Evolutionary conservation across 169 alveolate genomes (phyloP), one percentile per base, ranked within the genome.

Genomic region (Cryptosporidium meleagridis): DNA sequence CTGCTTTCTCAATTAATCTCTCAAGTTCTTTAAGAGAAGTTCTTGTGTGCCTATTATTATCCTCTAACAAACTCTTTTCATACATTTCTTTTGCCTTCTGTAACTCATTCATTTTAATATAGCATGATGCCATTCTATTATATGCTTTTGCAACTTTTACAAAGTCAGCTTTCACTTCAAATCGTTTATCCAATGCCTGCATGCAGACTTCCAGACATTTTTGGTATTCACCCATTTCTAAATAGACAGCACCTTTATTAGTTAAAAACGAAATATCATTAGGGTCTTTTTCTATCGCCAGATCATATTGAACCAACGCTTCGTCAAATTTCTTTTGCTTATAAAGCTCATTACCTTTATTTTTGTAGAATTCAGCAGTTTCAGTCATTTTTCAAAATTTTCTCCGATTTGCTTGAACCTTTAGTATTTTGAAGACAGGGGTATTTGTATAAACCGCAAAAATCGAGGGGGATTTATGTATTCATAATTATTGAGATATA

Each of bases 181-280:
- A 96, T 61, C 99, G 93, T 67, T 95, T 95, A 67, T 96, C 98
- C 9, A 97, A 92, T 6, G 99, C 99, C 85, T 95, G 94, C 84
- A 97, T 95, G 85, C 99, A 96, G 39, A 94, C 94, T 80, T 94
- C 98, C 12, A 97, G 80, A 18, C 99, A 95, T 92, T 93, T 94
- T 41, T 97, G 98, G 92, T 93, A 97, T 3, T 96, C 95, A 58
- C 97, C 97, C 98, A 94, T 95, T 91, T 98, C 99, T 85, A 98
- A 92, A 94, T 97, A 97, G 37, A 96, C 99, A 29, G 99, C 99
- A 45, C 98, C 98, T 75, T 96, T 96, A 92, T 96, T 96, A 85
- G 94, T 95, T 69, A 95, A 93, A 71, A 93, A 94, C 68, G 96
- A 85, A 55, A 97, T 92, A 75, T 97, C 97, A 33, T 85, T 91